Conservation (phyloP, 345 rosid genomes). For the Rhizophora mangle region DNA sequence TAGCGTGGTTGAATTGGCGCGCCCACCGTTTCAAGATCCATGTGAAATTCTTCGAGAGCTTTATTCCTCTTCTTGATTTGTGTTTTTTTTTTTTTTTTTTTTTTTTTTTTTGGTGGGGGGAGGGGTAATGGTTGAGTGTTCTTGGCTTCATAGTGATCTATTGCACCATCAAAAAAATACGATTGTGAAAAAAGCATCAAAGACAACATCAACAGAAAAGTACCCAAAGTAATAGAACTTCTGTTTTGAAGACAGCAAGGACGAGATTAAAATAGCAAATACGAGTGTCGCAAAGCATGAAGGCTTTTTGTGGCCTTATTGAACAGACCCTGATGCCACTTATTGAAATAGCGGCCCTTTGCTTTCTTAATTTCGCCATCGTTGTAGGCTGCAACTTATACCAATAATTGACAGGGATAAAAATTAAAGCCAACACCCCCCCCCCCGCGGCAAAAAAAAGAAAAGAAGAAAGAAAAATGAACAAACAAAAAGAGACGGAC, state of each 20-base stretch:
- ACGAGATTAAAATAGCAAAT: constrained; percentile 5
- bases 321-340: constrained; percentile 15
- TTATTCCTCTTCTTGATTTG: too few species aligned
- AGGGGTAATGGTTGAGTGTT: background rate
- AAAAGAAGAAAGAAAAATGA: background rate
- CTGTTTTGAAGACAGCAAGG: background rate
- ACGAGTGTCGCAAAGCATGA: constrained; percentile 7
- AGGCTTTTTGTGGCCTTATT: constrained; percentile 8
- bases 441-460: too few species aligned
- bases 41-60: background rate
- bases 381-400: background rate
- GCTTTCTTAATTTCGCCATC: constrained; percentile 14
- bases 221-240: background rate
- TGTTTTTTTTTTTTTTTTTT: too few species aligned
- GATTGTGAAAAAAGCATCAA: background rate
- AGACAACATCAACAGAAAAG: background rate
- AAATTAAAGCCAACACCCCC: background rate
- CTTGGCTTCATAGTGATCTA: background rate
- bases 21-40: background rate
- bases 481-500: background rate
- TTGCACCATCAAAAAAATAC: background rate
- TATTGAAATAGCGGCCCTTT: constrained; percentile 3
- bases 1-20: too few species aligned
- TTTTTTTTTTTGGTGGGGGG: background rate
- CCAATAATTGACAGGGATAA: background rate